Evolutionary conservation across 768 basidiomycete genomes (phyloP).

Genomic region (Lentinula boryana): DNA sequence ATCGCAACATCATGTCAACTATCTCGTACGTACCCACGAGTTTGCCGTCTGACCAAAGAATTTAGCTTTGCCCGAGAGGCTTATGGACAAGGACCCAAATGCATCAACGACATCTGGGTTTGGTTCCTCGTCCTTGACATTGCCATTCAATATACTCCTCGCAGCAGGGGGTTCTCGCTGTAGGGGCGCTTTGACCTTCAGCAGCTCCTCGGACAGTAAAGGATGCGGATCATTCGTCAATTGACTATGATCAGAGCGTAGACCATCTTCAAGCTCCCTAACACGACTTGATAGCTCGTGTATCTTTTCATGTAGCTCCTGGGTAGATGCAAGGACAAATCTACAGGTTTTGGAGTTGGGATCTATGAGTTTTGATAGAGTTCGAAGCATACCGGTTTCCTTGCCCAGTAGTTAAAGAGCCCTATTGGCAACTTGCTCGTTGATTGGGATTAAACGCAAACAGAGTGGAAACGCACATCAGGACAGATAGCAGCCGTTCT

Average conservation of each 20-base stretch:
- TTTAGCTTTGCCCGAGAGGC: slow-evolving; percentile 63
- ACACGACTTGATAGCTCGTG: slow-evolving; percentile 66
- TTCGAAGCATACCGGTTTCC: slow-evolving; percentile 56
- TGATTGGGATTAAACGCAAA: slow-evolving; percentile 9
- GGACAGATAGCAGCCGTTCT: slow-evolving; percentile 66
- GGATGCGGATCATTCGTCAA: slow-evolving; percentile 58
- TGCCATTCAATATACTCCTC: slow-evolving; percentile 28
- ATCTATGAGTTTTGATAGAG: not conserved
- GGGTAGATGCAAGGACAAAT: slow-evolving; percentile 75
- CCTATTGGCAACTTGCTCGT: slow-evolving; percentile 28
- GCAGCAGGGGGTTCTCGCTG: slow-evolving; percentile 54
- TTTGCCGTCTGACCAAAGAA: slow-evolving; percentile 74
- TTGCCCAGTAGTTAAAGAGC: slow-evolving; percentile 75
- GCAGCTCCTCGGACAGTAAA: slow-evolving; percentile 64
- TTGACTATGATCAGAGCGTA: slow-evolving; percentile 54
- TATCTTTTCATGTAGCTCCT: slow-evolving; percentile 81
- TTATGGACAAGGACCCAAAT: slow-evolving; percentile 75
- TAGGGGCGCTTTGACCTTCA: slow-evolving; percentile 70
- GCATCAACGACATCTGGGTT: slow-evolving; percentile 71
- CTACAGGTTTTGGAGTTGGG: slow-evolving; percentile 25
- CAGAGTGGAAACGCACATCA: slow-evolving; percentile 43
- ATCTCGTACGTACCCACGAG: slow-evolving; percentile 53
- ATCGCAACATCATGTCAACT: not conserved
- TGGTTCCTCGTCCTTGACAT: slow-evolving; percentile 56
- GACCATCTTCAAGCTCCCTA: slow-evolving; percentile 68